These are phyloP conservation scores for Puccinellia tenuiflora DNA, from an alignment of 176 grass and related monocot species.

Conservation along the genomic window DNA sequence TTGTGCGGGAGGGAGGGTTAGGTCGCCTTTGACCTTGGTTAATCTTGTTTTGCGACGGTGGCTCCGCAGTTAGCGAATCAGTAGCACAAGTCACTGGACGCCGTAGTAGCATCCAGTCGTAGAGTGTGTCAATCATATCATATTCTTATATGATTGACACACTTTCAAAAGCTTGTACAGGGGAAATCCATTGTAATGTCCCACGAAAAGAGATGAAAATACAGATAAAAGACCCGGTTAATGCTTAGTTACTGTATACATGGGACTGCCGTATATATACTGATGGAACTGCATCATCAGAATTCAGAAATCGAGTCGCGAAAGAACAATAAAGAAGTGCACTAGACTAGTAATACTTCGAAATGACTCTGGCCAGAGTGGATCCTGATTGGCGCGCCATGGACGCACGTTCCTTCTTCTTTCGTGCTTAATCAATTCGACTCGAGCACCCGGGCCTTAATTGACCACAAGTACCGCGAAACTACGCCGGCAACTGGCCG, in stretches of 20 bases:
- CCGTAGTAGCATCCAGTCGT: background rate
- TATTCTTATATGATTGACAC: background rate
- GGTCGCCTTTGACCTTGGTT: too few species aligned
- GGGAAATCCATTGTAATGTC: background rate
- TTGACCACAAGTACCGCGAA: background rate
- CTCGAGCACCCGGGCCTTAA: background rate
- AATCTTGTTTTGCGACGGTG: too few species aligned
- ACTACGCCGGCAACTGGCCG: background rate
- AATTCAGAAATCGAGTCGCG: background rate
- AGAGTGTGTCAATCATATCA: background rate
- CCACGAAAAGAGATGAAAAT: background rate
- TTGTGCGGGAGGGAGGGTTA: too few species aligned
- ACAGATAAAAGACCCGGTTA: background rate
- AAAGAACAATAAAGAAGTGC: too few species aligned
- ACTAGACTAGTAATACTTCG: too few species aligned
- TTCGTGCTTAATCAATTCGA: background rate
- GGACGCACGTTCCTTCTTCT: background rate
- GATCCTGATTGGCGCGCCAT: background rate
- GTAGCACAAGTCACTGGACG: too few species aligned
- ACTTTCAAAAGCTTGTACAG: background rate
- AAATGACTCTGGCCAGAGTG: background rate
- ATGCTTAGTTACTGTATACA: background rate
- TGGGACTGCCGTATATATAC: background rate
- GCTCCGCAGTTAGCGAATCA: too few species aligned
- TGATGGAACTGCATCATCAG: too few species aligned